Base-by-base conservation (phyloP, 805 yeast genomes). In the Pichia phayaonensis region DNA sequence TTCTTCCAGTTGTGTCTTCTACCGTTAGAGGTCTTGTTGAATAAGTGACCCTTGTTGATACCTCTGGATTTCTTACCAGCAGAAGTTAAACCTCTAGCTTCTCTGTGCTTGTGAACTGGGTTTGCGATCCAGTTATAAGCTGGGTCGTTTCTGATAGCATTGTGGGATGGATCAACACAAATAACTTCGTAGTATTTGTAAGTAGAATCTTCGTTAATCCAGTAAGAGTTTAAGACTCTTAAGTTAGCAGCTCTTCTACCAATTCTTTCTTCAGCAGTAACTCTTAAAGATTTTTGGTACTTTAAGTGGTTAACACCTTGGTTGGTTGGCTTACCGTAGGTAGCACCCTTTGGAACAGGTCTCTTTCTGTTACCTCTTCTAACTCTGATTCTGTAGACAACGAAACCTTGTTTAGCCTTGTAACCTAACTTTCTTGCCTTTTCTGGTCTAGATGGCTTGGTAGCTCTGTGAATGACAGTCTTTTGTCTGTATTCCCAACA, bases 241-340 rank as follows among this genome's bases (percentile, higher is more conserved):
- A 94, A 82, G 90, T 94, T 94, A 70, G 96, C 84, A 75, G 96
- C 95, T 75, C 94, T 89, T 75, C 97, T 90, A 72, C 97, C 99
- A 69, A 92, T 95, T 81, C 98, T 88, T 83, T 94, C 99, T 82
- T 94, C 99, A 70, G 99, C 99, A 69, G 97, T 90, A 67, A 96
- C 82, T 79, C 96, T 89, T 76, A 89, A 81, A 60, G 97, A 85
- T 79, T 92, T 89, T 83, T 94, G 99, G 95, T 90, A 90, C 82
- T 94, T 94, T 81, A 94, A 87, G 77, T 94, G 97, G 83, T 83
- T 83, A 66, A 94, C 94, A 88, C 99, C 99, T 81, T 89, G 96
- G 95, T 94, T 94, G 82, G 99, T 94, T 85, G 99, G 99, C 87
- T 94, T 94, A 88, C 99, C 99, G 85, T 94, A 92, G 74, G 98